Evolutionary conservation across 176 grass and related monocot species (phyloP), one percentile per base, ranked within the genome.

Genomic region (Carex pumila): DNA sequence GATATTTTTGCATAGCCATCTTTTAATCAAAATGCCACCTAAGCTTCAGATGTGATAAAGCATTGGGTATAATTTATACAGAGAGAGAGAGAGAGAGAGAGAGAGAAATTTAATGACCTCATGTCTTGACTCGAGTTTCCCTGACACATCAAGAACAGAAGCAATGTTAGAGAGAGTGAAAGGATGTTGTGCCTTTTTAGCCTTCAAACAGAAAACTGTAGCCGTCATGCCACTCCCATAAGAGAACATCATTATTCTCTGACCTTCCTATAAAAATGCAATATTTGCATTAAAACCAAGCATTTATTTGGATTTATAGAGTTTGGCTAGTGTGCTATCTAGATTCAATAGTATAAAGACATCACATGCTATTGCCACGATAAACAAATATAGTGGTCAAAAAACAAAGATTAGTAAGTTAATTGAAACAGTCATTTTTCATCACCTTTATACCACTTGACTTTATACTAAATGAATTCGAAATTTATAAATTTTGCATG

Each of bases 161-260:
- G 93, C 93, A 81, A 99, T 95, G 73, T 88, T 94, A 54, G 78
- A 86, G 85, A 99, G 81, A 74, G 53, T 95, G 75, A 99, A 99
- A 53, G 91, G 89, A 88, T 90, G 85, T 72, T 95, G 85, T 5
- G 86, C 90, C 61, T 92, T 69, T 49, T 86, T 88, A 89, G 93
- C 81, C 81, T 83, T 99, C 47, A 96, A 91, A 15, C 93, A 99
- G 88, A 99, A 99, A 79, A 99, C 88, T 15, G 92, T 93, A 55
- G 96, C 94, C 30, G 96, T 91, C 79, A 95, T 87, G 22, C 96
- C 96, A 87, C 97, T 99, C 10, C 97, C 97, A 7, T 99, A 99
- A 88, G 97, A 99, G 87, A 99, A 99, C 97, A 99, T 99, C 58
- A 99, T 65, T 90, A 99, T 88, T 83, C 93, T 88, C 49, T 95